Conservation (phyloP, 2,329 filamentous ascomycete species). For the Ophiosphaerella narmari region DNA sequence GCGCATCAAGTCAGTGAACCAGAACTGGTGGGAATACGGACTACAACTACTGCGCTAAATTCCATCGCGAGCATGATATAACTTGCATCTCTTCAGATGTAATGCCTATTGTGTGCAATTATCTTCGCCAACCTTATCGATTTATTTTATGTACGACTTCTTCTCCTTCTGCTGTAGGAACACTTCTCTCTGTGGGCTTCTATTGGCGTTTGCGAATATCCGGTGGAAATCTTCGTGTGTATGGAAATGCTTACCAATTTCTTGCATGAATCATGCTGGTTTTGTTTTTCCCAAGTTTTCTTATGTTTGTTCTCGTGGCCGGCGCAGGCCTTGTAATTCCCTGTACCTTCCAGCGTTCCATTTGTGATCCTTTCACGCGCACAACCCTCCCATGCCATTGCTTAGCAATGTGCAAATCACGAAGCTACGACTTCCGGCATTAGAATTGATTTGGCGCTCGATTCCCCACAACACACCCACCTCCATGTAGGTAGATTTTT, state of each 20-base stretch:
- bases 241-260: constrained; percentile 2
- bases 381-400: neutral
- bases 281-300: neutral
- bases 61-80: constrained; percentile 45
- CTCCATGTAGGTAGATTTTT: constrained; percentile 8
- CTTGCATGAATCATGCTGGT: neutral
- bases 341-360: constrained; percentile 2
- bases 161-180: constrained; percentile 9
- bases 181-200: constrained; percentile 4
- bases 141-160: neutral
- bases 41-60: constrained; percentile 35
- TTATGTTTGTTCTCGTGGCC: constrained; percentile 25
- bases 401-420: constrained; percentile 9
- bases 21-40: constrained; percentile 41
- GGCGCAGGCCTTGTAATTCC: constrained; percentile 17
- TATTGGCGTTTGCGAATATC: constrained; percentile 15
- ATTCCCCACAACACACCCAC: constrained; percentile 4
- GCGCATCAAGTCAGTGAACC: constrained; percentile 41
- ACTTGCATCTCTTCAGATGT: neutral
- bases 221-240: neutral
- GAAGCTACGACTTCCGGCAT: constrained; percentile 29
- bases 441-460: neutral
- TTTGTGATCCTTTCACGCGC: neutral
- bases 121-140: neutral
- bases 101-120: too few relatives aligned